phyloP scores from a whole-genome alignment of 352 stramenopile genomes.

The Globisporangium emineosum region DNA sequence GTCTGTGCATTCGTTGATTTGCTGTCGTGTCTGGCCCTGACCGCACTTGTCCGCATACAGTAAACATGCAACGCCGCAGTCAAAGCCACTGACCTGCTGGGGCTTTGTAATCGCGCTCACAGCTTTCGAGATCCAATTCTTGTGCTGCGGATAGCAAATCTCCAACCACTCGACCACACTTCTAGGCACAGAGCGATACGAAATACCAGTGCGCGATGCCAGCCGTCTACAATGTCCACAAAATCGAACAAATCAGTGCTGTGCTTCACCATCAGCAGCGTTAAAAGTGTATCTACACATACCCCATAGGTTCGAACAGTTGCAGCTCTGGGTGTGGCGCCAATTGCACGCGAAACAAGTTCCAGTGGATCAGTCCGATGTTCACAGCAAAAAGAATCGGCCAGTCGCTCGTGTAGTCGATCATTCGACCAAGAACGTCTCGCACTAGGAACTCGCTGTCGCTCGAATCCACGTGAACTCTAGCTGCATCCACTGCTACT shows the following conservation, averaged over 20 bases:
- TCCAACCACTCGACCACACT: constrained; percentile 85
- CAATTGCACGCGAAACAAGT: constrained; percentile 83
- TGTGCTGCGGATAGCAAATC: constrained; percentile 60
- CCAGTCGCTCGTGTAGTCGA: constrained; percentile 55
- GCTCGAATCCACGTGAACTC: neutral
- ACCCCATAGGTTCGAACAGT: constrained; percentile 89
- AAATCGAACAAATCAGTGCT: neutral
- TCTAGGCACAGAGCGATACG: constrained; percentile 72
- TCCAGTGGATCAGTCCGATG: constrained; percentile 83
- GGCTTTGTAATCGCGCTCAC: constrained; percentile 78
- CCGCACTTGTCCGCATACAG: constrained; percentile 87
- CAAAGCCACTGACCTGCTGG: constrained; percentile 87
- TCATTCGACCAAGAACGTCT: constrained; percentile 64
- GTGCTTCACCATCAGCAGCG: neutral
- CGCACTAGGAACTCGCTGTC: constrained; percentile 25
- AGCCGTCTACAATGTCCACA: constrained; percentile 28
- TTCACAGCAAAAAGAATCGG: constrained; percentile 86
- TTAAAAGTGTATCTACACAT: neutral
- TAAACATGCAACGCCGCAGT: constrained; percentile 86
- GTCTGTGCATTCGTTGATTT: constrained; percentile 63
- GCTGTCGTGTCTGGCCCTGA: constrained; percentile 46
- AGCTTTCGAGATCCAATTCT: constrained; percentile 48
- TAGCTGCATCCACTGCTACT: neutral
- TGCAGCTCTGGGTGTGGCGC: constrained; percentile 61
- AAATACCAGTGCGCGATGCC: constrained; percentile 54